Evolutionary conservation across 2,329 filamentous ascomycete species (phyloP).

Genomic region (Podosphaera xanthii): DNA sequence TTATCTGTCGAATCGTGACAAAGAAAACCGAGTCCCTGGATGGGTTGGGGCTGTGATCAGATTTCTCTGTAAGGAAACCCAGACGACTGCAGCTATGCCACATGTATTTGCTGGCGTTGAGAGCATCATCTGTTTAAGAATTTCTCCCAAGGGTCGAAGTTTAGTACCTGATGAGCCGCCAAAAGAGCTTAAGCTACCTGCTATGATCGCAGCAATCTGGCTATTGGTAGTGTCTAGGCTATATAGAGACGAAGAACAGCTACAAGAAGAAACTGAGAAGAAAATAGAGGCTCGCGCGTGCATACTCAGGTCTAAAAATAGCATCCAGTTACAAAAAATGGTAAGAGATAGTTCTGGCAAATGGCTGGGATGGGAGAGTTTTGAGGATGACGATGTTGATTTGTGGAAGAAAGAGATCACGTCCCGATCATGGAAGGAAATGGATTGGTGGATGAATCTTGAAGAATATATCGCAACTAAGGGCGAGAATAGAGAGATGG

Average conservation of each 20-base stretch:
- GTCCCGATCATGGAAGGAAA: conserved; percentile 24
- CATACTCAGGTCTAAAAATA: conserved; percentile 18
- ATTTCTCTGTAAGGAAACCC: conserved; percentile 37
- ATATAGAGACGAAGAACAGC: conserved; percentile 15
- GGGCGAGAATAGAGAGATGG: conserved; percentile 15
- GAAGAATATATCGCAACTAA: conserved; percentile 16
- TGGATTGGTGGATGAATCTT: conserved; percentile 36
- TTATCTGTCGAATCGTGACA: conserved; percentile 8
- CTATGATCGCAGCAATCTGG: conserved; percentile 35
- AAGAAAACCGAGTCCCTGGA: conserved; percentile 21
- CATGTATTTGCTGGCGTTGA: conserved; percentile 57
- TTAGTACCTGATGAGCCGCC: conserved; percentile 1
- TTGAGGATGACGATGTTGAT: conserved; percentile 33
- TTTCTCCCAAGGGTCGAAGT: conserved; percentile 3
- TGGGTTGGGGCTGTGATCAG: conserved; percentile 53
- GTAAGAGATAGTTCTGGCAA: conserved; percentile 22
- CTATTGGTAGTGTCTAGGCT: conserved; percentile 34
- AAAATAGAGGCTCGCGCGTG: conserved; percentile 25
- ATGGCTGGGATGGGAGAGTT: conserved; percentile 28
- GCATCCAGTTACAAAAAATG: conserved; percentile 21
- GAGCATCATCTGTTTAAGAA: conserved; percentile 18
- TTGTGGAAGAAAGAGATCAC: conserved; percentile 34
- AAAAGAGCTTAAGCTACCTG: conserved; percentile 22
- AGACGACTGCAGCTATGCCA: conserved; percentile 37
- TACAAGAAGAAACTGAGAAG: conserved; percentile 23